Evolutionary conservation across 352 stramenopile species (phyloP).

Genomic region (Globisporangium cederbergense): DNA sequence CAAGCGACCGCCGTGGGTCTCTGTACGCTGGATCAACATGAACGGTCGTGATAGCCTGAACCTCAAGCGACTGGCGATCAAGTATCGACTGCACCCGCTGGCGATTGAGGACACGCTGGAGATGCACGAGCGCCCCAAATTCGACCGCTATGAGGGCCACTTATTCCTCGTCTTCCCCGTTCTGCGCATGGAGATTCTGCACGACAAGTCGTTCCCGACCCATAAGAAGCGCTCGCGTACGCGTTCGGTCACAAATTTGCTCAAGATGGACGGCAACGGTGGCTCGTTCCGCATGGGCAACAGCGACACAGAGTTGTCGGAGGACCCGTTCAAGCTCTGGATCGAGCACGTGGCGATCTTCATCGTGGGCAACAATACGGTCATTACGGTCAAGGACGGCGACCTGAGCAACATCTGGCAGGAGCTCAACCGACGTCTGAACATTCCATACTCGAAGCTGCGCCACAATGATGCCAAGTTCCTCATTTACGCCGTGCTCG

Average conservation of each 20-base stretch:
- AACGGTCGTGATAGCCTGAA: conserved; percentile 75
- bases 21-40: conserved; percentile 86
- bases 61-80: conserved; percentile 85
- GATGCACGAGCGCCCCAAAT: conserved; percentile 83
- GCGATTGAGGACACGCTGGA: conserved; percentile 86
- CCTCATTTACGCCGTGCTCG: conserved; percentile 82
- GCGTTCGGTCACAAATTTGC: conserved; percentile 35
- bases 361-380: conserved; percentile 72
- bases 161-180: conserved; percentile 84
- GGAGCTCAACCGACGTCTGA: conserved; percentile 66
- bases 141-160: conserved; percentile 83
- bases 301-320: conserved; percentile 27
- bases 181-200: conserved; percentile 61
- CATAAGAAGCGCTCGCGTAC: conserved; percentile 36
- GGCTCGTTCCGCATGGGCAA: conserved; percentile 11
- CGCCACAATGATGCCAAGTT: conserved; percentile 87
- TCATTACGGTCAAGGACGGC: conserved; percentile 84
- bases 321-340: conserved; percentile 71
- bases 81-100: conserved; percentile 82
- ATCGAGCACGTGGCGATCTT: conserved; percentile 86
- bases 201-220: conserved; percentile 28
- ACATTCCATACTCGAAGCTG: conserved; percentile 86
- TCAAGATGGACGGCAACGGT: conserved; percentile 34
- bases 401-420: conserved; percentile 66
- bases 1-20: conserved; percentile 73